phyloP scores from a whole-genome alignment of 2,329 filamentous ascomycete genomes.

The Cercospora sesami region DNA sequence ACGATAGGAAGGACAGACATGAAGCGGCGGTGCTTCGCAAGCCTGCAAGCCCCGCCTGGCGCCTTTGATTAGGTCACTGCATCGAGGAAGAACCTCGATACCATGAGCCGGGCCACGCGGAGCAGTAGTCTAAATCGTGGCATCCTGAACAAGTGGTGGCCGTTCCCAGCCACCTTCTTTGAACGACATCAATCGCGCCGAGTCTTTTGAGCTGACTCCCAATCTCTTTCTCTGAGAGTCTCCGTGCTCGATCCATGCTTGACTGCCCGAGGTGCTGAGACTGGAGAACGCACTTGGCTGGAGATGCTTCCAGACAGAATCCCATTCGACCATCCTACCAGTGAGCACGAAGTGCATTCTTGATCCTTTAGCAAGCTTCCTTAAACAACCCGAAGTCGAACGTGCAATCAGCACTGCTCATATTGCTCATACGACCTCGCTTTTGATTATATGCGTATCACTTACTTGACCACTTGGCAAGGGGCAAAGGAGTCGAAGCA shows the following conservation, averaged over 20 bases:
- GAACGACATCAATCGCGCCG: background rate
- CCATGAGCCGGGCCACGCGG: background rate
- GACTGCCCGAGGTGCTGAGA: background rate
- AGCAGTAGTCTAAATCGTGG: background rate
- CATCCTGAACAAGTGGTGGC: background rate
- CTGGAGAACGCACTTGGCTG: background rate
- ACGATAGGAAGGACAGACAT: constrained; percentile 14
- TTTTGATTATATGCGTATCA: background rate
- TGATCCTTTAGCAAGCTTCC: background rate
- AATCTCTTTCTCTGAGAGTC: background rate
- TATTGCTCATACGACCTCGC: background rate
- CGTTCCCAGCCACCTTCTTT: background rate
- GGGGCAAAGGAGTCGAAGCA: background rate
- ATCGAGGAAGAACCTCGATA: background rate
- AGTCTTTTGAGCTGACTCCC: background rate
- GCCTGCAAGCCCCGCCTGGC: background rate
- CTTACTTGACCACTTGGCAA: background rate
- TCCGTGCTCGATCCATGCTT: background rate
- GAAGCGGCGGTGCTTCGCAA: background rate
- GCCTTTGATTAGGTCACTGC: background rate
- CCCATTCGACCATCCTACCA: background rate
- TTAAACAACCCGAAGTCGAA: background rate
- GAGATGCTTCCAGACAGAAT: background rate
- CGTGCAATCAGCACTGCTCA: background rate
- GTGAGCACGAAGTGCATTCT: background rate